phyloP scores from a whole-genome alignment of 2,329 filamentous ascomycete genomes.

The Orbilia ellipsospora region DNA sequence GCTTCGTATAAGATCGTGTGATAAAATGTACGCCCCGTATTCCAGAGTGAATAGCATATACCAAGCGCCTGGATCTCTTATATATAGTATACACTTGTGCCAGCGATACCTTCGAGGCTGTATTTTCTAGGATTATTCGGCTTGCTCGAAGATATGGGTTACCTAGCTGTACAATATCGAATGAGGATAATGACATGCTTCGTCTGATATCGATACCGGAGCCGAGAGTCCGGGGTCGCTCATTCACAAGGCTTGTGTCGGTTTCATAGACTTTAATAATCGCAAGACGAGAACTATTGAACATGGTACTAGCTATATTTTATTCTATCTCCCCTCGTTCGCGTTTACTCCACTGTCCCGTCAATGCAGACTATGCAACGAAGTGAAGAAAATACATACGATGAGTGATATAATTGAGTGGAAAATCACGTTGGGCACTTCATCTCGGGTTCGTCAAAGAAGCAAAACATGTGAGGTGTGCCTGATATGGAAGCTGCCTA shows the following conservation, averaged over 20 bases:
- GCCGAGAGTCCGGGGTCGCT: conserved; percentile 32
- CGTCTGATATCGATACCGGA: conserved; percentile 48
- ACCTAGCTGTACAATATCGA: conserved; percentile 53
- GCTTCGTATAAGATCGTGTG: too few species aligned
- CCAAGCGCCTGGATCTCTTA: too few species aligned
- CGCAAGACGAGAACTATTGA: too few species aligned
- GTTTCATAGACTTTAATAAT: too few species aligned
- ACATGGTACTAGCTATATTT: too few species aligned
- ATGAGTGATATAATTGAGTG: conserved; percentile 18
- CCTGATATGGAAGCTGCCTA: conserved; percentile 56
- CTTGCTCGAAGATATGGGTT: conserved; percentile 45
- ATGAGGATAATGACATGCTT: conserved; percentile 52
- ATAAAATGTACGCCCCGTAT: not conserved
- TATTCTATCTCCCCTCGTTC: too few species aligned
- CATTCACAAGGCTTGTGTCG: not conserved
- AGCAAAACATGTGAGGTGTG: conserved; percentile 37
- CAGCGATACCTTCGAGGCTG: not conserved
- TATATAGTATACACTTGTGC: too few species aligned
- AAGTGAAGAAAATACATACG: not conserved
- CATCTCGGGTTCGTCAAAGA: not conserved
- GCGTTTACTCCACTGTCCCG: too few species aligned
- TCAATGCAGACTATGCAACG: too few species aligned
- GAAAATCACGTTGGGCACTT: too few species aligned
- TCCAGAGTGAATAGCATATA: not conserved
- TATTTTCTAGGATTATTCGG: conserved; percentile 20